Evolutionary conservation across 1,284 basidiomycete species (phyloP).

Genomic region (Hemileia vastatrix): DNA sequence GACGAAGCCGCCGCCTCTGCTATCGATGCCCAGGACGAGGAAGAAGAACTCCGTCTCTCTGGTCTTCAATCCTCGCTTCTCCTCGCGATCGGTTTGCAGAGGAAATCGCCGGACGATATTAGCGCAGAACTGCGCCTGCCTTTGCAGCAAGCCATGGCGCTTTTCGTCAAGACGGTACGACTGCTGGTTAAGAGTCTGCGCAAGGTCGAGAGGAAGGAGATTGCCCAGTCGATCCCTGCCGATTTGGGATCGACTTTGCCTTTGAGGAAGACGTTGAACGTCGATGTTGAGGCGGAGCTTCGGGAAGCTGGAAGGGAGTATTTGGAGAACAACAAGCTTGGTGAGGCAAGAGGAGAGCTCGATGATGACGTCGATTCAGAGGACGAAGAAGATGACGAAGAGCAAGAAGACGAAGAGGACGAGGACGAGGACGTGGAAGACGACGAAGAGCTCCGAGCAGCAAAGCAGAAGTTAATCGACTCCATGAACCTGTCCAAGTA

Average conservation of each 20-base stretch:
- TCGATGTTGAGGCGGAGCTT: conserved; percentile 60
- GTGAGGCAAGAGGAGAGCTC: too few relatives aligned
- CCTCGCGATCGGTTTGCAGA: conserved; percentile 77
- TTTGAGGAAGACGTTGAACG: too few relatives aligned
- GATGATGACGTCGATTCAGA: too few relatives aligned
- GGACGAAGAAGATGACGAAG: too few relatives aligned
- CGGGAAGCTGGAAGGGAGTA: conserved; percentile 68
- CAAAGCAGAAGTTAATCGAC: conserved; percentile 75
- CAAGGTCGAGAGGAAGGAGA: conserved; percentile 69
- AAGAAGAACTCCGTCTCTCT: conserved; percentile 58
- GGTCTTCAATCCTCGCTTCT: conserved; percentile 74
- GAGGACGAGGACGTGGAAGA: conserved; percentile 41
- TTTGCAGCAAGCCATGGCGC: conserved; percentile 73
- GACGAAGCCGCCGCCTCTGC: too few relatives aligned
- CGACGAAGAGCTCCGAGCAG: too few relatives aligned
- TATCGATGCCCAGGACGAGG: too few relatives aligned
- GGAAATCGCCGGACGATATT: conserved; percentile 78
- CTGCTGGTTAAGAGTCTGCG: conserved; percentile 70
- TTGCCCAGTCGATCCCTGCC: too few relatives aligned
- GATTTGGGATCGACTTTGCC: too few relatives aligned
- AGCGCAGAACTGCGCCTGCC: conserved; percentile 78
- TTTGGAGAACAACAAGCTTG: too few relatives aligned
- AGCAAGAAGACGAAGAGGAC: conserved; percentile 46
- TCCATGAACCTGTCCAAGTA: conserved; percentile 73
- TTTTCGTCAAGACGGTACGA: conserved; percentile 82